Percentiles rank a stretch among this genome's conserved stretches.
Conservation (phyloP, 2,329 filamentous ascomycete genomes). For the Botrytis fragariae region DNA sequence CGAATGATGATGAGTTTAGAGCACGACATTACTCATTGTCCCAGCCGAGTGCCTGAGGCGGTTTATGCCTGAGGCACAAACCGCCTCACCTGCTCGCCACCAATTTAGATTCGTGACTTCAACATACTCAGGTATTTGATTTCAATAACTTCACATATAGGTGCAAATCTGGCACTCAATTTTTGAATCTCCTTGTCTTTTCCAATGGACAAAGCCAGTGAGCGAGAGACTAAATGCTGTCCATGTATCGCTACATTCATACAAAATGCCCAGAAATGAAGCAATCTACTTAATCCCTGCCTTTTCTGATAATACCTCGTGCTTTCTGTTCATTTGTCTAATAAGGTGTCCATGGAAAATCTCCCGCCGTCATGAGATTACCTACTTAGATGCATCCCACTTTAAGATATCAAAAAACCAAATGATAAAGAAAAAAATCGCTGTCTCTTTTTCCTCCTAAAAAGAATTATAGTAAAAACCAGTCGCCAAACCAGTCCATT, state of each 20-base stretch:
- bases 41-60: background rate
- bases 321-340: background rate
- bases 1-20: conserved; percentile 12
- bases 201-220: background rate
- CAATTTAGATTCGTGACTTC: background rate
- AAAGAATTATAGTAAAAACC: conserved; percentile 10
- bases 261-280: background rate
- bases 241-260: background rate
- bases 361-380: background rate
- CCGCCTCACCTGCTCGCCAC: background rate
- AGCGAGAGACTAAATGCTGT: background rate
- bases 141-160: background rate
- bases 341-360: background rate
- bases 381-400: conserved; percentile 3
- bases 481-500: conserved; percentile 5
- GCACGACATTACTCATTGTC: conserved; percentile 9
- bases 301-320: background rate
- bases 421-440: background rate
- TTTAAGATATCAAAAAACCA: background rate
- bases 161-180: too few relatives aligned
- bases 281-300: background rate
- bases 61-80: background rate
- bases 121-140: background rate
- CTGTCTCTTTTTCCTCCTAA: background rate
- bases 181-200: background rate